Evolutionary conservation across 306 rosid genomes (phyloP).

Genomic region (Astragalus membranaceus): DNA sequence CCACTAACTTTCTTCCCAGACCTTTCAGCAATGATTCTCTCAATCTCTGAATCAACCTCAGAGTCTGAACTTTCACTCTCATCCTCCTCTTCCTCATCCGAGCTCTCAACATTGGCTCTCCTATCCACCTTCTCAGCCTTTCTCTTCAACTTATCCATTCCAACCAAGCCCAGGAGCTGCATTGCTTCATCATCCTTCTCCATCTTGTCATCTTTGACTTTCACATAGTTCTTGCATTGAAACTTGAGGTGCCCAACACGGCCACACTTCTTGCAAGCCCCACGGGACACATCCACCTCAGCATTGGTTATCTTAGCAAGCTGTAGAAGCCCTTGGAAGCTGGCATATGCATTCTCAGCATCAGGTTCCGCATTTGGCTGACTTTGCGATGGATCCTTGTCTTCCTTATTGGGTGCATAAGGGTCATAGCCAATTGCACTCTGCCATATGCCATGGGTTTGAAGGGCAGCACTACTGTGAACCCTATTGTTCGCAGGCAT

Average conservation of each 20-base stretch:
- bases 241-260: conserved; percentile 92
- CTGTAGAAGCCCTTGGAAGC: conserved; percentile 88
- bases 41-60: conserved; percentile 69
- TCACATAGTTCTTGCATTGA: conserved; percentile 86
- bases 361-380: conserved; percentile 51
- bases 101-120: conserved; percentile 41
- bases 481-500: conserved; percentile 98
- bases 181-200: conserved; percentile 59
- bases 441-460: conserved; percentile 96
- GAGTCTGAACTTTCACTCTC: conserved; percentile 74
- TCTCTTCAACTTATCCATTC: conserved; percentile 60
- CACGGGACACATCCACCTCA: conserved; percentile 67
- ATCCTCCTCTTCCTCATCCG: conserved; percentile 61
- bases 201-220: conserved; percentile 54
- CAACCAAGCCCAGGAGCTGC: conserved; percentile 47
- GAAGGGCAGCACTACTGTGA: conserved; percentile 97
- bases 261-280: conserved; percentile 88
- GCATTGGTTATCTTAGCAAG: conserved; percentile 85
- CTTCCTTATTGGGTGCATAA: conserved; percentile 86
- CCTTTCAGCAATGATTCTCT: conserved; percentile 63
- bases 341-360: conserved; percentile 85
- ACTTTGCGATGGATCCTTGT: conserved; percentile 43
- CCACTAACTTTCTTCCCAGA: conserved; percentile 43
- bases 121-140: conserved; percentile 34
- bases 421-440: conserved; percentile 95